These are phyloP conservation scores for Maudiozyma serrabonitensis DNA, from an alignment of 805 yeast species.

Conservation along the genomic window DNA sequence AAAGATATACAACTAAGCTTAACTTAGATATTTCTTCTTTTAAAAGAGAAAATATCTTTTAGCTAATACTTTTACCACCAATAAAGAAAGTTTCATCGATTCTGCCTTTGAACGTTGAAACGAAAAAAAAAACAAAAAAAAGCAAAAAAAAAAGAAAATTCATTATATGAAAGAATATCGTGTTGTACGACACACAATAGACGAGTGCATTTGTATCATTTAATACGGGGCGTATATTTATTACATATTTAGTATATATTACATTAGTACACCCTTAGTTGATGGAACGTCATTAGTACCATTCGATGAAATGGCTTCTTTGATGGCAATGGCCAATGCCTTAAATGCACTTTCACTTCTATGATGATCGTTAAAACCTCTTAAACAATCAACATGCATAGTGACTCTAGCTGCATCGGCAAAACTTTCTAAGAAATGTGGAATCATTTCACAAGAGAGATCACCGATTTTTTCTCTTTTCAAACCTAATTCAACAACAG, in stretches of 20 bases:
- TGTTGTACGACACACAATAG: no score
- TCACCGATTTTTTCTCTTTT: slow-evolving; percentile 91
- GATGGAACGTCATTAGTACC: slow-evolving; percentile 91
- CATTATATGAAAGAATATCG: no score
- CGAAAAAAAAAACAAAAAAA: background rate
- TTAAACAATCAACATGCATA: slow-evolving; percentile 83
- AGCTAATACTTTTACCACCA: no score
- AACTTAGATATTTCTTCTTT: no score
- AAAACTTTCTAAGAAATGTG: slow-evolving; percentile 91
- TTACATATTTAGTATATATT: slow-evolving; percentile 2
- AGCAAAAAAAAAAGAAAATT: background rate
- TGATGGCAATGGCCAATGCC: slow-evolving; percentile 87
- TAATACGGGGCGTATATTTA: background rate
- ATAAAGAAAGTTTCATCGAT: no score
- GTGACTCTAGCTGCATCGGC: slow-evolving; percentile 89
- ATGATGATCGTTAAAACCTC: slow-evolving; percentile 95
- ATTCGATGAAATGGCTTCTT: slow-evolving; percentile 71
- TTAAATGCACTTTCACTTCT: slow-evolving; percentile 94
- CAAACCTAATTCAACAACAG: slow-evolving; percentile 81
- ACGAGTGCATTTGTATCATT: no score
- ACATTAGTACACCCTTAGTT: slow-evolving; percentile 88
- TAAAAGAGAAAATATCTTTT: no score
- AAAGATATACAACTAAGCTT: no score
- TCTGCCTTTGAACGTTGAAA: background rate
- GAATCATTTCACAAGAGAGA: slow-evolving; percentile 90